phyloP scores from a whole-genome alignment of 768 basidiomycete genomes.

The Candolleomyces aberdarensis region DNA sequence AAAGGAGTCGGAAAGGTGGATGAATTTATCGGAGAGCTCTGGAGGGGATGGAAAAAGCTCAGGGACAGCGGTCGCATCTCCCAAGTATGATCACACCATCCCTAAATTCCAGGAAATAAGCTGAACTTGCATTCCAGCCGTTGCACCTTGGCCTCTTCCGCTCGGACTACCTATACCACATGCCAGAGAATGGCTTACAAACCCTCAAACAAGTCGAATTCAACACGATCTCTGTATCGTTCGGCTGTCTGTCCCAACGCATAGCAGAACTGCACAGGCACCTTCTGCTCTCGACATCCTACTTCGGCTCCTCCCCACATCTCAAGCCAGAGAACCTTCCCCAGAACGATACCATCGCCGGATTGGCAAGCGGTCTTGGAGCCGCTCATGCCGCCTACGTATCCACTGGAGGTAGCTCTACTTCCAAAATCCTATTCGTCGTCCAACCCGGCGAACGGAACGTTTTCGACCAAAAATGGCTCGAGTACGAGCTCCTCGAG shows the following conservation, averaged over 20 bases:
- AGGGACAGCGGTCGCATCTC: constrained; percentile 53
- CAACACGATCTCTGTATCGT: constrained; percentile 93
- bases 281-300: constrained; percentile 60
- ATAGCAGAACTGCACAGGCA: constrained; percentile 79
- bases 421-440: constrained; percentile 70
- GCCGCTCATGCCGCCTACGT: constrained; percentile 77
- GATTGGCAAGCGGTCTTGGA: constrained; percentile 73
- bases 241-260: constrained; percentile 74
- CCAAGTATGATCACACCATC: constrained; percentile 30
- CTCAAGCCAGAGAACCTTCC: constrained; percentile 63
- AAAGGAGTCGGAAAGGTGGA: constrained; percentile 80
- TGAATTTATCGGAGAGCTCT: constrained; percentile 80
- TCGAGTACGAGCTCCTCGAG: constrained; percentile 86
- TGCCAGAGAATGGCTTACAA: constrained; percentile 31
- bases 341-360: constrained; percentile 63
- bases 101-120: not conserved
- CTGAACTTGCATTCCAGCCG: constrained; percentile 41
- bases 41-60: constrained; percentile 80
- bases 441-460: constrained; percentile 87
- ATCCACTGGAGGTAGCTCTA: constrained; percentile 41
- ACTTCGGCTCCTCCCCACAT: constrained; percentile 56
- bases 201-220: constrained; percentile 94
- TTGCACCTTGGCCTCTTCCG: constrained; percentile 89
- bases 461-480: constrained; percentile 86
- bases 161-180: constrained; percentile 91